Evolutionary conservation across 805 yeast species (phyloP), one percentile per base, ranked within the genome.

Genomic region (Candida ovalis): DNA sequence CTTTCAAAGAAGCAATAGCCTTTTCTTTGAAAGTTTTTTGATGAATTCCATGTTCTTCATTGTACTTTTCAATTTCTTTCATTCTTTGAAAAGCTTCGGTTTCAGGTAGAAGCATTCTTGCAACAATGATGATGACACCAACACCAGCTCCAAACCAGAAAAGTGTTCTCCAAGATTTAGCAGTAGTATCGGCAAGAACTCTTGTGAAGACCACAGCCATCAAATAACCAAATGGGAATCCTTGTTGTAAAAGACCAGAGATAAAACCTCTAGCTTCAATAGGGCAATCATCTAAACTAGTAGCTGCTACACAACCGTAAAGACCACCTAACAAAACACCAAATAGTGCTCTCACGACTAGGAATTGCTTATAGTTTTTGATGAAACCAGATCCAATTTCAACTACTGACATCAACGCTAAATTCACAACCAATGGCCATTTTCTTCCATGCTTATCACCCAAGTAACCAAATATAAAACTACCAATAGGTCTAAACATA

Each of bases 241-340:
- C 96, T 63, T 87, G 86, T 66, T 88, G 96, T 61, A 88, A 78
- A 38, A 86, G 63, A 42, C 88, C 88, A 32, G 83, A 76, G 42
- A 83, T 65, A 48, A 82, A 72, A 41, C 87, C 84, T 65, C 79
- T 70, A 30, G 84, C 78, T 32, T 64, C 71, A 24, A 62, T 57
- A 12, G 84, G 82, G 54, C 78, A 70, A 61, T 76, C 82, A 52
- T 78, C 82, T 36, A 79, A 56, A 17, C 81, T 75, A 18, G 78
- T 74, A 23, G 80, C 77, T 21, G 80, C 71, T 32, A 80, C 78
- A 48, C 75, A 73, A 48, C 82, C 81, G 55, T 69, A 80, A 41
- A 78, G 68, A 50, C 81, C 82, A 44, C 84, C 84, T 73, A 80
- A 71, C 21, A 80, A 68, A 45, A 80, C 70, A 46, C 88, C 88